These are phyloP conservation scores for Arachnomyces sp. DNA, from an alignment of 2,329 filamentous ascomycete genomes.

Conservation along the genomic window DNA sequence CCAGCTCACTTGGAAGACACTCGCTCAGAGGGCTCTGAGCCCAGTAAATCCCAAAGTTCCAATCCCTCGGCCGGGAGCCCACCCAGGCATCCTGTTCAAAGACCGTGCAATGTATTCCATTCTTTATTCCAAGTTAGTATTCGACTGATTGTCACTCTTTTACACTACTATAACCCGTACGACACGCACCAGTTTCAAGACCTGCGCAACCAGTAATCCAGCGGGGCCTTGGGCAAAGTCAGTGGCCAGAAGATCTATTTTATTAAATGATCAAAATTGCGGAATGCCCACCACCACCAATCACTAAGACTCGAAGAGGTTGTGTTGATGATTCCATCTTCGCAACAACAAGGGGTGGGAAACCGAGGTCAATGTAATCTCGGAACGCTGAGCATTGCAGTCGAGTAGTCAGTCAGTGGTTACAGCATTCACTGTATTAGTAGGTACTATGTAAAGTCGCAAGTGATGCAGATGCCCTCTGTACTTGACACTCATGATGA, in stretches of 20 bases:
- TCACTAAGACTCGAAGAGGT: conserved; percentile 3
- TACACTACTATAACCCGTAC: background rate
- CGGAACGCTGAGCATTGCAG: too few relatives aligned
- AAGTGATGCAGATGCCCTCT: too few relatives aligned
- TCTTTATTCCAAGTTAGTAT: conserved; percentile 2
- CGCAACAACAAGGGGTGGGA: too few relatives aligned
- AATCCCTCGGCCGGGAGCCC: conserved; percentile 21
- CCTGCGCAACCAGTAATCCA: conserved; percentile 10
- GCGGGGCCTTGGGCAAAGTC: conserved; percentile 6
- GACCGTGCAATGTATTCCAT: conserved; percentile 20
- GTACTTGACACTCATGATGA: too few relatives aligned
- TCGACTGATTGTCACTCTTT: too few relatives aligned
- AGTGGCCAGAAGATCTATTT: background rate
- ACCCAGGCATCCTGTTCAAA: conserved; percentile 24
- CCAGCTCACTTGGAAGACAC: conserved; percentile 20
- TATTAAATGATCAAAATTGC: background rate
- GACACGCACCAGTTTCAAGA: conserved; percentile 7
- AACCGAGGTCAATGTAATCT: too few relatives aligned
- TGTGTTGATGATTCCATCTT: background rate
- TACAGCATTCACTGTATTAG: too few relatives aligned
- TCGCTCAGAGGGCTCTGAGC: conserved; percentile 23
- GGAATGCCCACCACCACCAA: conserved; percentile 5
- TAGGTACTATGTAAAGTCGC: too few relatives aligned
- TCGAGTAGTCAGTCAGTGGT: too few relatives aligned
- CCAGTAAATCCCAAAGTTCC: conserved; percentile 29